Evolutionary conservation across 108 stramenopile genomes (phyloP).

Genomic region (Fragilariopsis cylindrus): DNA sequence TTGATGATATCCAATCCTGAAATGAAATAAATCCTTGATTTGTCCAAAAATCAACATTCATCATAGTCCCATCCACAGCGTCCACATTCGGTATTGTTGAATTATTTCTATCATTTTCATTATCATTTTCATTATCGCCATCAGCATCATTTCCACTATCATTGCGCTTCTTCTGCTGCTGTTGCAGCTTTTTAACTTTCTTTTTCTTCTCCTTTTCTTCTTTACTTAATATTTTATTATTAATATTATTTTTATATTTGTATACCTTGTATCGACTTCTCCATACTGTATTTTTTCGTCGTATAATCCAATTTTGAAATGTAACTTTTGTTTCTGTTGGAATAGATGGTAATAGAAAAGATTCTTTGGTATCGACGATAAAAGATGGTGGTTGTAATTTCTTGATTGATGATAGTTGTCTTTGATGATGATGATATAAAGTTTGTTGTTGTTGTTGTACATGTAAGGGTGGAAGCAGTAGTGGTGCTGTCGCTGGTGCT

Average conservation of each 20-base stretch:
- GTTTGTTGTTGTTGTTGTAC: not conserved
- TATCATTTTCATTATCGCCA: conserved; percentile 2
- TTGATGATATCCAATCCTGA: conserved; percentile 50
- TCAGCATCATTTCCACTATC: conserved; percentile 26
- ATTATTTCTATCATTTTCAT: not conserved
- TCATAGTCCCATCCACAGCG: too few relatives aligned
- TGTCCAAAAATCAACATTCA: conserved; percentile 63
- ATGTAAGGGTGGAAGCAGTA: not conserved
- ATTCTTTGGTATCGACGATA: conserved; percentile 38
- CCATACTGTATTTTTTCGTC: conserved; percentile 57
- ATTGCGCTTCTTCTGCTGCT: not conserved
- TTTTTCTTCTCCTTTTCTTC: not conserved
- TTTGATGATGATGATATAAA: not conserved
- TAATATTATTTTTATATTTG: conserved; percentile 22
- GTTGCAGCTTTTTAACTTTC: not conserved
- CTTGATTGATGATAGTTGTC: not conserved
- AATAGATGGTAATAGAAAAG: conserved; percentile 22
- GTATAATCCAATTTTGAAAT: conserved; percentile 48
- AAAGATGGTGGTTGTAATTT: too few relatives aligned
- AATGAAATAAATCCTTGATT: conserved; percentile 57
- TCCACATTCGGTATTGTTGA: conserved; percentile 20
- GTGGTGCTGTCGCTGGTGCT: not conserved
- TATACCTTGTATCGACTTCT: conserved; percentile 42
- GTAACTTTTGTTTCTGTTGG: not conserved
- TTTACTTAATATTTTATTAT: not conserved